phyloP scores from a whole-genome alignment of 139 green algal species.

The Zygnema cylindricum region DNA sequence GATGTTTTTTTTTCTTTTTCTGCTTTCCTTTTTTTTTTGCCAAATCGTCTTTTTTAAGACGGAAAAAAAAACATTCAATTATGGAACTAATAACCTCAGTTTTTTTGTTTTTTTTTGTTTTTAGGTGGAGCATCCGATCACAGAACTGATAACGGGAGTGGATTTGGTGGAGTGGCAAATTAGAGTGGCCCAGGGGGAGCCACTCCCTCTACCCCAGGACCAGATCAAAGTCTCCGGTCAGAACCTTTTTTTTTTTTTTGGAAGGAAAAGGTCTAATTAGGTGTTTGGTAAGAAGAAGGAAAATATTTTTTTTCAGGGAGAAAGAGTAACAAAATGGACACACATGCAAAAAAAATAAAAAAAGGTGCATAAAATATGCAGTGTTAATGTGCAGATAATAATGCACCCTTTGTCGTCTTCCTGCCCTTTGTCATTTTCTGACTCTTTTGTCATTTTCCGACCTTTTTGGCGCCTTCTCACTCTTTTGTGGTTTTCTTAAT shows the following conservation, averaged over 20 bases:
- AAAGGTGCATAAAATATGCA: too few relatives aligned
- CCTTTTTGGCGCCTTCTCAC: neutral
- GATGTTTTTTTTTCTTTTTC: neutral
- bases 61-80: too few relatives aligned
- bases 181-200: conserved; percentile 74
- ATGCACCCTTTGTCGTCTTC: neutral
- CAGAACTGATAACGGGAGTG: conserved; percentile 78
- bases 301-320: too few relatives aligned
- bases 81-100: too few relatives aligned
- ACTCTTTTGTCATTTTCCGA: neutral
- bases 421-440: neutral
- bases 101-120: neutral
- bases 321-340: too few relatives aligned
- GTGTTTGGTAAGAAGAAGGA: too few relatives aligned
- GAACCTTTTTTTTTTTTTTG: too few relatives aligned
- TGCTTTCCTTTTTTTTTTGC: conserved; percentile 9
- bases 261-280: too few relatives aligned
- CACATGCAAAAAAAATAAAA: too few relatives aligned
- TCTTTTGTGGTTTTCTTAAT: neutral
- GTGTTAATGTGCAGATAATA: too few relatives aligned
- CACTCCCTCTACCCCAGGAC: conserved; percentile 68
- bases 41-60: neutral
- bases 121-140: conserved; percentile 91
- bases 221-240: conserved; percentile 49
- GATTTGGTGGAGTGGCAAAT: conserved; percentile 94